These are phyloP conservation scores for Anacardium occidentale DNA, from an alignment of 345 rosid genomes.

Conservation along the genomic window DNA sequence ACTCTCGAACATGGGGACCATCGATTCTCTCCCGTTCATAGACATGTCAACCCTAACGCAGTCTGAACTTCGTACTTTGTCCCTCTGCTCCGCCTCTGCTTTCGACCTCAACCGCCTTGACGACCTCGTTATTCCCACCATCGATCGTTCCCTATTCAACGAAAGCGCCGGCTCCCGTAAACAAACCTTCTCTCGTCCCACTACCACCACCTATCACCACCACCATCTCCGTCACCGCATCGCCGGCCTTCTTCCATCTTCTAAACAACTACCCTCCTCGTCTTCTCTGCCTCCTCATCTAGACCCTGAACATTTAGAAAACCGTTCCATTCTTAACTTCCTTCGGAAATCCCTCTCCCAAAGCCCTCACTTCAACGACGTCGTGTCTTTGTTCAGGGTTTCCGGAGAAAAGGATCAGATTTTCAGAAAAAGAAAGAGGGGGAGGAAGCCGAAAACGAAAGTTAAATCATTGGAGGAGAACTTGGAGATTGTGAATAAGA, in stretches of 20 bases:
- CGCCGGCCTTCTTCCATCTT: constrained; percentile 44
- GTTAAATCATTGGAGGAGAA: constrained; percentile 25
- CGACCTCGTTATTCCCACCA: constrained; percentile 34
- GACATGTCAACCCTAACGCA: constrained; percentile 59
- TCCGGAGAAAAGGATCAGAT: not conserved
- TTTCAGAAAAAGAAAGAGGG: constrained; percentile 61
- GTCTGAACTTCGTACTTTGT: constrained; percentile 58
- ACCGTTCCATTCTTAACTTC: constrained; percentile 43
- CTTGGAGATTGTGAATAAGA: constrained; percentile 45
- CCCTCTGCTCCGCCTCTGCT: constrained; percentile 45
- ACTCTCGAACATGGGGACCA: constrained; percentile 4
- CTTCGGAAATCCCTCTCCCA: constrained; percentile 49
- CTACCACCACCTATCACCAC: constrained; percentile 30
- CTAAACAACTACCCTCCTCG: constrained; percentile 19
- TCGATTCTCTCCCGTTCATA: constrained; percentile 34
- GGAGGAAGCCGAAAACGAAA: constrained; percentile 45
- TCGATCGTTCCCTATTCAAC: constrained; percentile 65
- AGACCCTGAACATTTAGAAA: constrained; percentile 47
- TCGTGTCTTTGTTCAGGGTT: constrained; percentile 19
- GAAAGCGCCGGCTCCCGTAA: constrained; percentile 74
- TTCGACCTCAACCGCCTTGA: constrained; percentile 29
- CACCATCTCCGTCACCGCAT: constrained; percentile 59
- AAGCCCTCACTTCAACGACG: constrained; percentile 41
- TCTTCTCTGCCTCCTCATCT: constrained; percentile 12
- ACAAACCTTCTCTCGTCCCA: constrained; percentile 63